phyloP scores from a whole-genome alignment of 1,139 yeast genomes.

The Sugiyamaella neomexicana region DNA sequence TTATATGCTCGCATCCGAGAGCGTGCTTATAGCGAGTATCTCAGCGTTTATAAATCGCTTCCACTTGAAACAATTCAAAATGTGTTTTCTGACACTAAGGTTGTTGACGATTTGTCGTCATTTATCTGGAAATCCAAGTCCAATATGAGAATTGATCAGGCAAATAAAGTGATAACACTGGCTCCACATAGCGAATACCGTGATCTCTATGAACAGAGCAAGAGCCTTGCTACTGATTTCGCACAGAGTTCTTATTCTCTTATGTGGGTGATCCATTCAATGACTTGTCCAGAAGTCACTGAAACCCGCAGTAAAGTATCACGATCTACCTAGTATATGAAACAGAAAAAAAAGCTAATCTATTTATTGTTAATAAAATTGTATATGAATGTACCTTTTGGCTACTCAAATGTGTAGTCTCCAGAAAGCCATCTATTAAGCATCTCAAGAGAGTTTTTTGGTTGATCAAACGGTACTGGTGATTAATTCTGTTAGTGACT shows the following conservation, averaged over 20 bases:
- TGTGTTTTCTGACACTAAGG: background rate
- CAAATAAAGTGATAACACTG: background rate
- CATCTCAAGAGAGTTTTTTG: conserved; percentile 71
- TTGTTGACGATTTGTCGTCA: conserved; percentile 5
- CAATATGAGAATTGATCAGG: conserved; percentile 12
- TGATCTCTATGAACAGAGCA: conserved; percentile 1
- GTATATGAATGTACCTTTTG: background rate
- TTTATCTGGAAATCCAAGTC: conserved; percentile 11
- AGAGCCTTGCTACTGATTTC: conserved; percentile 1
- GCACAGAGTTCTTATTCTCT: conserved; percentile 13
- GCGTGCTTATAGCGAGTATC: conserved; percentile 30
- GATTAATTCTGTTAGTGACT: too few species aligned
- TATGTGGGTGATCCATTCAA: conserved; percentile 8
- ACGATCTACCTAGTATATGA: background rate
- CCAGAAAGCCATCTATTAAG: conserved; percentile 68
- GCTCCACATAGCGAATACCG: conserved; percentile 1
- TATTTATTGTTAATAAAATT: background rate
- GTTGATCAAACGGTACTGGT: conserved; percentile 72
- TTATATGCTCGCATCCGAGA: conserved; percentile 23
- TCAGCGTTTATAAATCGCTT: conserved; percentile 27
- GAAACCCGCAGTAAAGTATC: background rate
- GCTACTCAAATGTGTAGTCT: conserved; percentile 36
- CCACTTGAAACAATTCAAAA: conserved; percentile 20
- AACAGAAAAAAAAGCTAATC: background rate
- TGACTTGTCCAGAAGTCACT: conserved; percentile 4